Conservation (phyloP, 139 green algal species). For the Coelastrella sp. region DNA sequence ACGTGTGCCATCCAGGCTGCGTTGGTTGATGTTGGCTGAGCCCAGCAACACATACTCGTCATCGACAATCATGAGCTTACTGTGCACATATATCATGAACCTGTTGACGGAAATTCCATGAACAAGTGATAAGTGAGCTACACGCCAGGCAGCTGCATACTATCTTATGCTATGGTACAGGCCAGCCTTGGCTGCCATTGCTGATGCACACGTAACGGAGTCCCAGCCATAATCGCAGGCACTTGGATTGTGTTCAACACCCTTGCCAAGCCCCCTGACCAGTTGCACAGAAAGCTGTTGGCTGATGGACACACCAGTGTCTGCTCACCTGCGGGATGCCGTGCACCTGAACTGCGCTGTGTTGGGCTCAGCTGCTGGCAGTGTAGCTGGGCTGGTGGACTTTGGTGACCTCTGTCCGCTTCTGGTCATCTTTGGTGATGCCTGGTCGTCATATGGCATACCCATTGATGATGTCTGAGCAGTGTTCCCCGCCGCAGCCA, state of each 20-base stretch:
- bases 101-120: not conserved
- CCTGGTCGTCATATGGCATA: not conserved
- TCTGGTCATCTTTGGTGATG: not conserved
- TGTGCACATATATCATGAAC: constrained; percentile 74
- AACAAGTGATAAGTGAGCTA: no score
- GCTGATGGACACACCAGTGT: not conserved
- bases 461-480: no score
- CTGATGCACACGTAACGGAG: not conserved
- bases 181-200: no score
- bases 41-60: constrained; percentile 73
- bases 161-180: no score
- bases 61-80: constrained; percentile 71
- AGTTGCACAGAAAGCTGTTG: not conserved
- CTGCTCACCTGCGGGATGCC: not conserved
- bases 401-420: not conserved
- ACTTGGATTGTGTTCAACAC: no score
- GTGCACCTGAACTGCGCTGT: constrained; percentile 11
- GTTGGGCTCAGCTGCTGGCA: constrained; percentile 1
- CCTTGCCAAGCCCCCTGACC: not conserved
- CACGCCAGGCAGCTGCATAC: no score
- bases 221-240: not conserved
- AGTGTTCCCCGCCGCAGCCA: no score
- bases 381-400: not conserved
- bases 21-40: constrained; percentile 79
- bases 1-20: constrained; percentile 63